A percentile compares a stretch with the other conserved stretches of the same genome.
Conservation (phyloP, 257 asterid genomes). For the Solanum arcanum region DNA sequence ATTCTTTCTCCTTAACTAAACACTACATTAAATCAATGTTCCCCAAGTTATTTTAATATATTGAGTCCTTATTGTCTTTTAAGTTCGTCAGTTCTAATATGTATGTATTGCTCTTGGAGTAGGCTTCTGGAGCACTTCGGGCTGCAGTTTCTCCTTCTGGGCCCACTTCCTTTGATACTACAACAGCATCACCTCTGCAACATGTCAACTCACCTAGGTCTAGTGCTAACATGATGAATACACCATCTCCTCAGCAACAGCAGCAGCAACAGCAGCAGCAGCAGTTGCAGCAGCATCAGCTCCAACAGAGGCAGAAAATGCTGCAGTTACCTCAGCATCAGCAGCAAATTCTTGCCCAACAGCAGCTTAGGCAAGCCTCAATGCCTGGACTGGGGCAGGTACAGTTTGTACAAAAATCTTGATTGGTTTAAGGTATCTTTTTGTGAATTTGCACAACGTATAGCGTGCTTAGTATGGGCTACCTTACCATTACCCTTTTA, state of each 20-base stretch:
- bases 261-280: conserved; percentile 45
- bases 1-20: not conserved
- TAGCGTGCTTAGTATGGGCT: not conserved
- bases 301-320: conserved; percentile 74
- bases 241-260: conserved; percentile 90
- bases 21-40: not conserved
- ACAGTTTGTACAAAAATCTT: conserved; percentile 1
- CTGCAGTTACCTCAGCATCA: conserved; percentile 69
- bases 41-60: not conserved
- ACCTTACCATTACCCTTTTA: not conserved
- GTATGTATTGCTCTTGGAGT: conserved; percentile 9
- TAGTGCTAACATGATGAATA: conserved; percentile 79
- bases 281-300: conserved; percentile 21
- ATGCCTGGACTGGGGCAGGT: conserved; percentile 89
- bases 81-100: not conserved
- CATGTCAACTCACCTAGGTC: conserved; percentile 94
- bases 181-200: conserved; percentile 73
- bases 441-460: not conserved
- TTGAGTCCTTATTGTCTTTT: not conserved
- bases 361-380: conserved; percentile 70
- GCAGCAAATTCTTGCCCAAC: conserved; percentile 78
- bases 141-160: conserved; percentile 86
- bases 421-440: not conserved
- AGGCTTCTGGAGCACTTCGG: conserved; percentile 81
- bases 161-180: conserved; percentile 57